A percentile compares a stretch with the other conserved stretches of the same genome.
phyloP scores from a whole-genome alignment of 2,329 filamentous ascomycete genomes.

The Magnaporthiopsis rhizophila region DNA sequence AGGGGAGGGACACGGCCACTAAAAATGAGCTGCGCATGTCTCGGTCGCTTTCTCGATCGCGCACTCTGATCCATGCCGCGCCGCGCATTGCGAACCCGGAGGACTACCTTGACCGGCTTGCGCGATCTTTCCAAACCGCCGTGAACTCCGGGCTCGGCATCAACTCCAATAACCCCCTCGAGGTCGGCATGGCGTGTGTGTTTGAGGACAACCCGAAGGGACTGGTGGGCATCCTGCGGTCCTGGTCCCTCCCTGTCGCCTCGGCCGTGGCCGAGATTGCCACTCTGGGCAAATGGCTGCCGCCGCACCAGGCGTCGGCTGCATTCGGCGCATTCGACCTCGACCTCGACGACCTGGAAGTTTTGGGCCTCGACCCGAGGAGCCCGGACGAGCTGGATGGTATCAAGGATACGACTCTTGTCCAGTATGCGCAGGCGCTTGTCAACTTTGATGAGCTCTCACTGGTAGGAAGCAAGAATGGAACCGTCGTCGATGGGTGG shows the following conservation, averaged over 20 bases:
- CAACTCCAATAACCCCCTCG: conserved; percentile 65
- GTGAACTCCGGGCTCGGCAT: conserved; percentile 66
- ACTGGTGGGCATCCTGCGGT: conserved; percentile 63
- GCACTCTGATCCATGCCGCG: conserved; percentile 29
- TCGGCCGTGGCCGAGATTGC: conserved; percentile 76
- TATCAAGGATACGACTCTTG: conserved; percentile 71
- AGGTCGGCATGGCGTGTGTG: conserved; percentile 73
- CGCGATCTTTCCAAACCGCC: conserved; percentile 61
- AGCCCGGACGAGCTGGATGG: conserved; percentile 54
- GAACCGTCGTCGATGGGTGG: conserved; percentile 63
- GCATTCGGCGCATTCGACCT: conserved; percentile 52
- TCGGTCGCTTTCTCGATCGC: conserved; percentile 28
- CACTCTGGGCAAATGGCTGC: conserved; percentile 76
- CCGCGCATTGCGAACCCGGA: conserved; percentile 40
- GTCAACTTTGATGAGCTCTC: conserved; percentile 46
- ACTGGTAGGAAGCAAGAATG: conserved; percentile 21
- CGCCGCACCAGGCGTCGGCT: conserved; percentile 44
- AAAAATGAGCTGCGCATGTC: conserved; percentile 6
- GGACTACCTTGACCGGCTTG: conserved; percentile 67
- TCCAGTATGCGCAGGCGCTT: conserved; percentile 64
- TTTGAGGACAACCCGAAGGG: conserved; percentile 77
- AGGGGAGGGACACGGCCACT: conserved; percentile 46
- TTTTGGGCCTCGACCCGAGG: conserved; percentile 59
- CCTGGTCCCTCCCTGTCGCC: conserved; percentile 74
- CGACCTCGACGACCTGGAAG: conserved; percentile 76